Percentiles rank a stretch among this genome's conserved stretches.
phyloP scores from a whole-genome alignment of 306 rosid genomes.

The Corylus americana region DNA sequence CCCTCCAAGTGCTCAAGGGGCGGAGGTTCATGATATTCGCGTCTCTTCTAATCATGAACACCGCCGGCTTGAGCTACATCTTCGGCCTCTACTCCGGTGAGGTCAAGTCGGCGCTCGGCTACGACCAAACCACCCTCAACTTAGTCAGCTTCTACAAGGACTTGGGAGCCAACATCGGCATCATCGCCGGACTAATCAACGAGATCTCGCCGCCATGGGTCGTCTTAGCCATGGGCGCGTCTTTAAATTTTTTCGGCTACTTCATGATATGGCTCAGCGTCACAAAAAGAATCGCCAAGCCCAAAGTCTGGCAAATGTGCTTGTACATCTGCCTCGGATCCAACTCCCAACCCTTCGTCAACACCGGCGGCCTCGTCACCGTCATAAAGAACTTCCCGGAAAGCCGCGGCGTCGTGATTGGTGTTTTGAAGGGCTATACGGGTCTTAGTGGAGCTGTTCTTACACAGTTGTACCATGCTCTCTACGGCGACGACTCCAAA shows the following conservation, averaged over 20 bases:
- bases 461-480: slow-evolving; percentile 26
- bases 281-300: slow-evolving; percentile 8
- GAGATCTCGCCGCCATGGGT: slow-evolving; percentile 30
- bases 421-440: slow-evolving; percentile 25
- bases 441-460: slow-evolving; percentile 26
- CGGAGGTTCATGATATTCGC: slow-evolving; percentile 32
- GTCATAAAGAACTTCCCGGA: slow-evolving; percentile 31
- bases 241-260: slow-evolving; percentile 30
- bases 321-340: slow-evolving; percentile 29
- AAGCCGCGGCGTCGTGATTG: slow-evolving; percentile 23
- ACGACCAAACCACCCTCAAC: slow-evolving; percentile 31
- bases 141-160: slow-evolving; percentile 34
- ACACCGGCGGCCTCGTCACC: slow-evolving; percentile 23
- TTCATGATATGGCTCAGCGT: slow-evolving; percentile 37
- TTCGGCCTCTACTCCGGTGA: slow-evolving; percentile 30
- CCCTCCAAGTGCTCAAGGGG: slow-evolving; percentile 25
- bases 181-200: slow-evolving; percentile 23
- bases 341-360: slow-evolving; percentile 28
- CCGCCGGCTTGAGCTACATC: slow-evolving; percentile 33
- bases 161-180: slow-evolving; percentile 24
- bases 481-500: slow-evolving; percentile 24
- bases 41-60: slow-evolving; percentile 23
- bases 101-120: slow-evolving; percentile 29
- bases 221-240: slow-evolving; percentile 21
- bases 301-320: slow-evolving; percentile 28